Base-by-base conservation (phyloP, 2,329 filamentous ascomycete species). In the Pleoardoris graminearum region DNA sequence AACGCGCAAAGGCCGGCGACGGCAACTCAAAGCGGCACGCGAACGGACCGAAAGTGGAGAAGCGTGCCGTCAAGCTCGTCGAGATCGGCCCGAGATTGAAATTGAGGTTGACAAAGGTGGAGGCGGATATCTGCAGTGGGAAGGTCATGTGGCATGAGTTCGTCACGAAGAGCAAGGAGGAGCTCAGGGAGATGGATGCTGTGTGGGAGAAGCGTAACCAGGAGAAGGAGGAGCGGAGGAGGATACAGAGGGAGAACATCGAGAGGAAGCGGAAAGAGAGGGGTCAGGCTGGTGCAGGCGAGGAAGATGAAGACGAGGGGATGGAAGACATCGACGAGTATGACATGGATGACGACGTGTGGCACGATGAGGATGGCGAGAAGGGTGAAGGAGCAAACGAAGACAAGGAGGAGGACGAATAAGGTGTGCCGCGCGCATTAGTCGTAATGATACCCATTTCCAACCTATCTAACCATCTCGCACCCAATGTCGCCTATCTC, bases 121-220 rank as follows among this genome's bases (percentile, higher is more conserved):
- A 99, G 70, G 94, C 99, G 64, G 94, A 93, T 1, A 76, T 97
- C 6, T 97, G 91, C 66, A 82, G 84, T 22, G 94, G 94, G 44
- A 94, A 91, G 71, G 83, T 96, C 51, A 90, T 99, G 89, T 99
- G 94, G 94, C 94, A 99, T 73, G 91, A 97, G 70, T 95, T 91
- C 69, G 86, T 97, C 48, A 84, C 87, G 70, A 99, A 99, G 81
- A 85, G 85, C 6, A 85, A 85, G 62, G 82, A 84, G 16, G 92
- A 99, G 72, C 77, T 91, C 51, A 83, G 86, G 68, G 84, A 88
- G 58, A 76, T 97, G 63, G 92, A 97, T 62, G 84, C 87, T 77
- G 83, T 85, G 61, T 97, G 94, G 90, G 87, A 91, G 61, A 77
- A 88, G 75, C 83, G 85, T 66, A 82, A 84, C 51, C 84, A 86